phyloP scores from a whole-genome alignment of 2,329 filamentous ascomycete genomes.

The Fusarium domesticum region DNA sequence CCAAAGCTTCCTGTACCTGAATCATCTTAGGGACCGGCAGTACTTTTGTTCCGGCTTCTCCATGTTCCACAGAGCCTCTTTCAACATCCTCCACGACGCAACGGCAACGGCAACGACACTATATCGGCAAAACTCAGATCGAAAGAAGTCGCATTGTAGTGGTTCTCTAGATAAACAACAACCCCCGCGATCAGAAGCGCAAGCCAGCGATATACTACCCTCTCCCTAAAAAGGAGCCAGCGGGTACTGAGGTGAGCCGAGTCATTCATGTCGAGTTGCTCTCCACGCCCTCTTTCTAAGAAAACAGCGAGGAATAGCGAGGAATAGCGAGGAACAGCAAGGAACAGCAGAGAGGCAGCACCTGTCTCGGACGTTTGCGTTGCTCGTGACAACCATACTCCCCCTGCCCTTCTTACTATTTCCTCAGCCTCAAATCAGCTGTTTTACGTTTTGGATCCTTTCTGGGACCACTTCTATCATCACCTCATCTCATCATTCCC shows the following conservation, averaged over 20 bases:
- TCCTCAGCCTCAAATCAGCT: not conserved
- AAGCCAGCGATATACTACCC: too few relatives aligned
- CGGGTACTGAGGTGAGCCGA: conserved; percentile 33
- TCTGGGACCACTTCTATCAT: conserved; percentile 28
- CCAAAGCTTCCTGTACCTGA: too few relatives aligned
- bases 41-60: not conserved
- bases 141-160: too few relatives aligned
- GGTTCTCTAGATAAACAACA: too few relatives aligned
- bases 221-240: conserved; percentile 18
- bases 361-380: conserved; percentile 26
- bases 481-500: conserved; percentile 14
- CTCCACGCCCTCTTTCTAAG: conserved; percentile 26
- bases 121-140: too few relatives aligned
- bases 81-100: not conserved
- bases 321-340: too few relatives aligned
- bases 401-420: too few relatives aligned
- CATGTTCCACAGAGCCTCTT: conserved; percentile 1
- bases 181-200: too few relatives aligned
- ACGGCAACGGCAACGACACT: not conserved
- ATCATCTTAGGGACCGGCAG: not conserved
- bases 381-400: conserved; percentile 35
- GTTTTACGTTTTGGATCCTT: conserved; percentile 8
- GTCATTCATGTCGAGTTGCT: conserved; percentile 33
- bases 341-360: too few relatives aligned
- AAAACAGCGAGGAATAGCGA: too few relatives aligned